Base-by-base conservation (phyloP, 2,329 filamentous ascomycete genomes). In the Cercospora sesami region DNA sequence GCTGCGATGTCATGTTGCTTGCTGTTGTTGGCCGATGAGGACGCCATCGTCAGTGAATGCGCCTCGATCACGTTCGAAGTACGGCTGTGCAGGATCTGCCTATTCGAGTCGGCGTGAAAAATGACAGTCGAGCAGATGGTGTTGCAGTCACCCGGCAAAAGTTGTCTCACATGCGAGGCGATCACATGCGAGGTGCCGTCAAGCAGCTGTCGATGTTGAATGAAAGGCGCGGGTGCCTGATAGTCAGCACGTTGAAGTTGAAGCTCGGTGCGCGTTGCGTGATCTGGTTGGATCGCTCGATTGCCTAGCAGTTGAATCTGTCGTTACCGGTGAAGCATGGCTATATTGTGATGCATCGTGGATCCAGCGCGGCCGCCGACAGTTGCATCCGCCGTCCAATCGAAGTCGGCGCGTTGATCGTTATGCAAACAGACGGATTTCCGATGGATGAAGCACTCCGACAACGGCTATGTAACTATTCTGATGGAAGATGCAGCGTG, bases 151-250 rank as follows among this genome's bases (percentile, higher is more conserved):
- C 63, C 58, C 58, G 63, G 51, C 51, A 59, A 36, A 55, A 45
- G 60, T 59, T 68, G 66, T 68, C 66, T 68, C 60, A 62, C 67
- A 68, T 55, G 67, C 67, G 67, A 30, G 55, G 28, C 31, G 55
- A 59, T 59, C 55, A 59, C 55, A 59, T 59, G 55, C 28, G 55
- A 18, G 55, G 55, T 30, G 55, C 21, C 28, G 31, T 59, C 28
- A 28, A 59, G 55, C 31, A 59, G 28, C 55, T 23, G 48, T 59
- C n/a, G n/a, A 21, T 59, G 55, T 33, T 31, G 31, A 59, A 36
- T 30, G 28, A 21, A 26, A 28, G 28, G 55, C 55, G 55, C 55
- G 18, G 55, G n/a, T 36, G 55, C 31, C 55, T 59, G 55, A 36
- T 18, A n/a, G 55, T 30, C 4, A 59, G 28, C 28, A 59, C 55